Conservation (phyloP, 2,329 filamentous ascomycete genomes). For the Ophiocordyceps robertsii region DNA sequence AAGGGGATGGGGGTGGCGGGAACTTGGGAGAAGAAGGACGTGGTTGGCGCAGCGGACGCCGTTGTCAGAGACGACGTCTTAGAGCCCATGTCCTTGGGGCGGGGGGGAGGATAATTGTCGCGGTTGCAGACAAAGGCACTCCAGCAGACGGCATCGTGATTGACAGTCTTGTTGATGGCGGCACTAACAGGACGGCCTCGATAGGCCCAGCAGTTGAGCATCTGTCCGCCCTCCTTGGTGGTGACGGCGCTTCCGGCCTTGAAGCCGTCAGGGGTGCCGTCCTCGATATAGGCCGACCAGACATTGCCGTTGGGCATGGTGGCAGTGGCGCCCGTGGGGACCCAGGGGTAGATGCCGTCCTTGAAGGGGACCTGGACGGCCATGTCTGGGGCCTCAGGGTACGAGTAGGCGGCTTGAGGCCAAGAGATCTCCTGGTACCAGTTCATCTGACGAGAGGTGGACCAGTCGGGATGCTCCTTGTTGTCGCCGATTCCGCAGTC, state of each 20-base stretch:
- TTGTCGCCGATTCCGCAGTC: conserved; percentile 29
- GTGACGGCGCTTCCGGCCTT: conserved; percentile 25
- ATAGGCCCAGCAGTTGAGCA: conserved; percentile 27
- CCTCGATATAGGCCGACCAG: conserved; percentile 28
- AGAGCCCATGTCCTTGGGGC: conserved; percentile 20
- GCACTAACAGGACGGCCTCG: conserved; percentile 24
- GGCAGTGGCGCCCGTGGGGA: conserved; percentile 21
- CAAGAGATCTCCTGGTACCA: conserved; percentile 26
- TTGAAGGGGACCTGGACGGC: conserved; percentile 24
- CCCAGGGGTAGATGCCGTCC: conserved; percentile 25
- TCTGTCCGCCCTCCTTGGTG: conserved; percentile 23
- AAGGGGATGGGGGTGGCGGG: conserved; percentile 12
- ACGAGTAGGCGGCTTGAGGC: conserved; percentile 18
- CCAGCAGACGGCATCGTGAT: conserved; percentile 22
- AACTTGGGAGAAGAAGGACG: conserved; percentile 16
- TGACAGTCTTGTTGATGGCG: conserved; percentile 24
- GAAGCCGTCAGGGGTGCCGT: conserved; percentile 24
- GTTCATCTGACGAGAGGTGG: conserved; percentile 29
- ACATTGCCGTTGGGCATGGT: conserved; percentile 23
- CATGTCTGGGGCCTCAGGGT: conserved; percentile 23
- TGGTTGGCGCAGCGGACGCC: conserved; percentile 16
- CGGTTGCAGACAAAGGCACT: conserved; percentile 28
- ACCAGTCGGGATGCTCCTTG: conserved; percentile 23
- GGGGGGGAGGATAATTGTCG: conserved; percentile 17
- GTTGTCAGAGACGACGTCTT: conserved; percentile 20